Base-by-base conservation (phyloP, 2,329 filamentous ascomycete genomes). In the Zymoseptoria ardabiliae region DNA sequence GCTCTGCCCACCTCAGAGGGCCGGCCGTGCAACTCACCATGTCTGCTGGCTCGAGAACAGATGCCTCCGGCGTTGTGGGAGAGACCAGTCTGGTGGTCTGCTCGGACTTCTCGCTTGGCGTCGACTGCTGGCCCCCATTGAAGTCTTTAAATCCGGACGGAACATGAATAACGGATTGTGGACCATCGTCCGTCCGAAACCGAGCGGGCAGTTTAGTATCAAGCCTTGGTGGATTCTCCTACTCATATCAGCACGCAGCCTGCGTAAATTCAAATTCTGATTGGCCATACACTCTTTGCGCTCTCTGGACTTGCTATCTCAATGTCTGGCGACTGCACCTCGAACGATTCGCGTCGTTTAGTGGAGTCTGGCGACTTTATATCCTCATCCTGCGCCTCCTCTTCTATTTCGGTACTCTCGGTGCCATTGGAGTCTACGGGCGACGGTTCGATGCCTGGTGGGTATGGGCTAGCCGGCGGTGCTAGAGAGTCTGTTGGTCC, bases 141-240 rank as follows among this genome's bases (percentile, higher is more conserved):
- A 94, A 96, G 66, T 84, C 84, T 58, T 85, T 82, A 74, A 94
- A 97, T 62, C 88, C 90, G 64, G 90, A 82, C 0, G 92, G 91
- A 17, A 90, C 90, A 78, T 96, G 92, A 66, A 97, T 96, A 57
- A 96, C 92, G 1, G 92, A 97, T 56, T 90, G 82, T 22, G 91
- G 87, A 66, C 92, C 90, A 65, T 96, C 90, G 56, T 71, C 85
- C 77, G 72, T 87, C 69, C 75, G 72, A 25, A 70, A 63, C 55
- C 73, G 70, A 52, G 67, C 62, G 10, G 75, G 69, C 19, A 79
- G 65, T 28, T 72, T 67, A 7, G 79, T 83, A 62, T 81, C 74
- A 54, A 82, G 73, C 69, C 74, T 76, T 28, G 70, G 71, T 69
- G 74, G 70, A 54, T 62, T 58, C 63, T 73, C 65, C 59, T 63